Base-by-base conservation (phyloP, 192 early-diverging fungal species). In the Funneliformis mosseae region DNA sequence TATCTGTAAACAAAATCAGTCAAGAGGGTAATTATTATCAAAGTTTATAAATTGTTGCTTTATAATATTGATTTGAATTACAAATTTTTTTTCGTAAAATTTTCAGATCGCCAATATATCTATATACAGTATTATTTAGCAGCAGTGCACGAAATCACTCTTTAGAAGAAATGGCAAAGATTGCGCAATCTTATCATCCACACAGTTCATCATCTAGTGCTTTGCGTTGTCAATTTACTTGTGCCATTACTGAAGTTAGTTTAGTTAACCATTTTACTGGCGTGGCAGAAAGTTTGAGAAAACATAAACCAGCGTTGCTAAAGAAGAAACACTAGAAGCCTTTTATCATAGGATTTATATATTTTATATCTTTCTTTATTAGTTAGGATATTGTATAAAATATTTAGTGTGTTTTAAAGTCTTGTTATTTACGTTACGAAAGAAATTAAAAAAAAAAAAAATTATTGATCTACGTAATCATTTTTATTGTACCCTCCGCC, bases 91-190 rank as follows among this genome's bases (percentile, higher is more conserved):
- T 33, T 3, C 33, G 3, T 33, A 7, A 48, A n/a, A 59, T 48
- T 67, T 18, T 25, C 4, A 79, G 78, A 25, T 71, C 68, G 4
- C 78, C 78, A 25, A 23, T 79, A 38, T 79, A 42, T 18, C 43
- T 79, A 4, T 71, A 72, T 42, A 79, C 68, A 11, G 64, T 79
- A 23, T 71, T 71, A 33, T 79, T 79, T 38, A 12, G 43, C 28
- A 39, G 12, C 0, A 6, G 50, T 48, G 8, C 11, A 21, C 6
- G 3, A 46, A 43, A 33, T 21, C 39, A n/a, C 27, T 43, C 78
- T 11, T 27, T 79, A 42, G 8, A 21, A 79, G 60, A 71, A 61
- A 79, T 79, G 78, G 67, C 33, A 12, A 46, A 71, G 6, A 79
- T 79, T n/a, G 78, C 78, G 23, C 14, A 60, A 60, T 18, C 4